Percentiles rank a stretch among this genome's conserved stretches.
These are phyloP conservation scores for Craterostigma plantagineum DNA, from an alignment of 257 asterid genomes.

Conservation along the genomic window DNA sequence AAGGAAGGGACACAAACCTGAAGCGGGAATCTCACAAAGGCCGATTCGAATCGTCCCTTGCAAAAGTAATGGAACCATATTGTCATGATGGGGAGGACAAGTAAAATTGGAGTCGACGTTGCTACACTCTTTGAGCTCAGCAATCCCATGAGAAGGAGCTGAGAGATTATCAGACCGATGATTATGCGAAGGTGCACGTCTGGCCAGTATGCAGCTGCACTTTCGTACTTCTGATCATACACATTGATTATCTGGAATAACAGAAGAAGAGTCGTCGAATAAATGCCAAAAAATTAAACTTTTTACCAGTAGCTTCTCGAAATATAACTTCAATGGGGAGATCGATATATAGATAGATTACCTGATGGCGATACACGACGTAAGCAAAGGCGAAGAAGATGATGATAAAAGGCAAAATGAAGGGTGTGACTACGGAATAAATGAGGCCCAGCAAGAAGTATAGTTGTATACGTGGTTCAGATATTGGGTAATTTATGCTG, in stretches of 20 bases:
- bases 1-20: slow-evolving; percentile 29
- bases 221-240: slow-evolving; percentile 74
- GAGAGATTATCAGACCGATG: slow-evolving; percentile 46
- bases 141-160: slow-evolving; percentile 56
- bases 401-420: slow-evolving; percentile 68
- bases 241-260: slow-evolving; percentile 64
- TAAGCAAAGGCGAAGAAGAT: slow-evolving; percentile 63
- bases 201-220: slow-evolving; percentile 86
- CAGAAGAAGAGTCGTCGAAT: slow-evolving; percentile 3
- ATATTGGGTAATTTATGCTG: slow-evolving; percentile 22
- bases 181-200: slow-evolving; percentile 71
- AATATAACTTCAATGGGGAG: no score
- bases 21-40: slow-evolving; percentile 46
- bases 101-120: slow-evolving; percentile 39
- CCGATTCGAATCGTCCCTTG: slow-evolving; percentile 66
- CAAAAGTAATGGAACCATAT: slow-evolving; percentile 61
- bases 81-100: slow-evolving; percentile 55
- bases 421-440: slow-evolving; percentile 55
- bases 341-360: slow-evolving; percentile 5
- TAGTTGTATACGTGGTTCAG: slow-evolving; percentile 68
- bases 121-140: slow-evolving; percentile 43
- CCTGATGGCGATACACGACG: slow-evolving; percentile 80
- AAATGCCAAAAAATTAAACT: no score
- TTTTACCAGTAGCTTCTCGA: no score
- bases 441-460: slow-evolving; percentile 72